Base-by-base conservation (phyloP, 2,329 filamentous ascomycete genomes). In the Colletotrichum graminicola region DNA sequence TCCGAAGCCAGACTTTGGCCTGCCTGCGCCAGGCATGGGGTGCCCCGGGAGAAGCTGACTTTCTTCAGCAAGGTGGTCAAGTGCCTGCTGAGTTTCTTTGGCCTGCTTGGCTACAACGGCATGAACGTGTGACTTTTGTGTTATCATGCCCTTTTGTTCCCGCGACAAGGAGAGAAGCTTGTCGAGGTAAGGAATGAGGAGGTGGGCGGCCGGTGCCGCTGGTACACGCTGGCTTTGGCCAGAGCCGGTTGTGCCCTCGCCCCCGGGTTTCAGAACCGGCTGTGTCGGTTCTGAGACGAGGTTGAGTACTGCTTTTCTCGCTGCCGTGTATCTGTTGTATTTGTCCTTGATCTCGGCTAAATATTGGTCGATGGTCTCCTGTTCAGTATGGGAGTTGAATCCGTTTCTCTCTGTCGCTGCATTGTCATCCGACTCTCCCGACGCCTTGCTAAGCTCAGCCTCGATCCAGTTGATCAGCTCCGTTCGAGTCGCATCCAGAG, bases 401-500 rank as follows among this genome's bases (percentile, higher is more conserved):
- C 72, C n/a, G 66, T 62, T 74, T 73, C 16, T 77, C 76, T 66
- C 55, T 10, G 62, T 41, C 21, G 32, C 16, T 5, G 74, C 64
- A 29, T 74, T 73, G 7, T 77, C 76, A 5, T 75, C 73, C 12
- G 55, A 59, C 0, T 77, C 76, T 7, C 80, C 80, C 5, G 84
- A 83, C 1, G 88, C 88, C 66, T 87, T 88, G 62, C 84, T 81
- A 29, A 92, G 80, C 77, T 92, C 90, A 6, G 80, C 82, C 77
- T 92, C 90, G 67, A 92, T 91, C 90, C 90, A 92, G 67, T 80
- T 83, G 70, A 92, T 91, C 62, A 92, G 83, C 73, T 89, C 87
- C 62, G 87, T 86, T 21, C 90, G 84, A 14, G 90, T 88, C 10
- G 81, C 81, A 52, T 84, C 85, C 12, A 92, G 80, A 18, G 90